Evolutionary conservation across 352 stramenopile genomes (phyloP), one percentile per base, ranked within the genome.

Genomic region (Phytophthora pluvialis): DNA sequence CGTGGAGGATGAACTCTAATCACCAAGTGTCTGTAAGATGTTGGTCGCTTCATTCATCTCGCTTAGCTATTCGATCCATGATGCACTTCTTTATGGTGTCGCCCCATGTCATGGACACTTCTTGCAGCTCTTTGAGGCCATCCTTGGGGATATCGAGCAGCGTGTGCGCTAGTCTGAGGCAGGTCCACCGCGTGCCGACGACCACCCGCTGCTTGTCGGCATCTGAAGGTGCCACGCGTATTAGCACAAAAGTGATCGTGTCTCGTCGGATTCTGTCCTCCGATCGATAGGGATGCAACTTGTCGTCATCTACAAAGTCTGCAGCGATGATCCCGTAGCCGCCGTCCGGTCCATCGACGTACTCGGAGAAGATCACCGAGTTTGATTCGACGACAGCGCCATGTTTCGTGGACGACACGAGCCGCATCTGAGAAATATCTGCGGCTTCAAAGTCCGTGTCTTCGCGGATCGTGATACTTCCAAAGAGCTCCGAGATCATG

Each of bases 401-500:
- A 12, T 52, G 42, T 13, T 46, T 44, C 13, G 56, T 71, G 1
- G 64, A 71, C 3, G 73, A 70, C 7, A 82, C 73, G 0, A 84
- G 68, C 11, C 78, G 70, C 31, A 76, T 51, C 35, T 87, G 73
- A 13, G 65, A 67, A 0, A 82, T 43, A 15, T 75, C 68, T 11
- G 55, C 29, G 10, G 72, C 70, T 16, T 70, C 61, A 35, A 74
- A 74, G 50, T 86, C 70, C 29, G 76, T 67, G 43, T 86, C 75
- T 31, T 83, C 77, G 5, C 77, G 69, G 43, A 83, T 77, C 2
- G 72, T 82, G 28, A 86, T 74, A 43, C 73, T 66, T 21, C 75
- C 77, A 10, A 75, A 72, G n/a, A 70, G 57, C 46, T 89, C 80
- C 2, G 77, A 78, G 53, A 87, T 73, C 26, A 71, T 72, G 42